Evolutionary conservation across 495 filamentous ascomycete species (phyloP).

Genomic region (Lindgomyces ingoldianus): DNA sequence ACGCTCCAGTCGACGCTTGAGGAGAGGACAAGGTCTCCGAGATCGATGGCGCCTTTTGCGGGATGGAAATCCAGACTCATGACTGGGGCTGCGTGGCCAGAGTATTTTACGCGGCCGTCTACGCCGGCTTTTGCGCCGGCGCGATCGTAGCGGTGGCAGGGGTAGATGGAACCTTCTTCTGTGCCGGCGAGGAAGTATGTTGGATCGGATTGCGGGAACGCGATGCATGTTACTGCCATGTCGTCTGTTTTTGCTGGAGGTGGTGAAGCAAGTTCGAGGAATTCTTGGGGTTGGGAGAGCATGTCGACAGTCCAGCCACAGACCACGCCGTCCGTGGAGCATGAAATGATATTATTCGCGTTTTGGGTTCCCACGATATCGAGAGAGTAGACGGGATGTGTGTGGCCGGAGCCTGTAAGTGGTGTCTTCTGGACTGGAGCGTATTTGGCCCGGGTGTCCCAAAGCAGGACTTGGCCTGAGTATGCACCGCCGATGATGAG

Average conservation of each 20-base stretch:
- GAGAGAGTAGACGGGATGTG: slow-evolving; percentile 93
- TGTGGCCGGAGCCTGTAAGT: slow-evolving; percentile 87
- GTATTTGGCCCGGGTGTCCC: slow-evolving; percentile 88
- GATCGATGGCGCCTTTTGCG: slow-evolving; percentile 82
- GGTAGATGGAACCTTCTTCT: slow-evolving; percentile 93
- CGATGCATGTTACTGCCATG: slow-evolving; percentile 92
- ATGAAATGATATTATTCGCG: slow-evolving; percentile 95
- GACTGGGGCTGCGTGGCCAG: slow-evolving; percentile 86
- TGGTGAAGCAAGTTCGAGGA: slow-evolving; percentile 81
- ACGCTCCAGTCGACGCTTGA: slow-evolving; percentile 92
- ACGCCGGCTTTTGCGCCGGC: slow-evolving; percentile 95
- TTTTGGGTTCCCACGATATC: slow-evolving; percentile 97
- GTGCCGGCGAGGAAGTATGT: slow-evolving; percentile 97
- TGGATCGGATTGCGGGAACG: slow-evolving; percentile 91
- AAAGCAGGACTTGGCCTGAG: slow-evolving; percentile 94
- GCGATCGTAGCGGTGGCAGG: slow-evolving; percentile 94
- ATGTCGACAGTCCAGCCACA: slow-evolving; percentile 98
- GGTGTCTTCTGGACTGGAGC: slow-evolving; percentile 90
- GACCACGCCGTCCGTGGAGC: slow-evolving; percentile 93
- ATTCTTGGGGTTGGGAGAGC: slow-evolving; percentile 92
- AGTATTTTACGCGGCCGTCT: slow-evolving; percentile 79
- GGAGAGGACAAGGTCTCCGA: slow-evolving; percentile 90
- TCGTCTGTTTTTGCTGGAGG: slow-evolving; percentile 89
- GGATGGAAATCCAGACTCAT: slow-evolving; percentile 97
- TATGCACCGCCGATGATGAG: slow-evolving; percentile 94